Evolutionary conservation across 768 basidiomycete genomes (phyloP).

Genomic region (Boletus speciosus): DNA sequence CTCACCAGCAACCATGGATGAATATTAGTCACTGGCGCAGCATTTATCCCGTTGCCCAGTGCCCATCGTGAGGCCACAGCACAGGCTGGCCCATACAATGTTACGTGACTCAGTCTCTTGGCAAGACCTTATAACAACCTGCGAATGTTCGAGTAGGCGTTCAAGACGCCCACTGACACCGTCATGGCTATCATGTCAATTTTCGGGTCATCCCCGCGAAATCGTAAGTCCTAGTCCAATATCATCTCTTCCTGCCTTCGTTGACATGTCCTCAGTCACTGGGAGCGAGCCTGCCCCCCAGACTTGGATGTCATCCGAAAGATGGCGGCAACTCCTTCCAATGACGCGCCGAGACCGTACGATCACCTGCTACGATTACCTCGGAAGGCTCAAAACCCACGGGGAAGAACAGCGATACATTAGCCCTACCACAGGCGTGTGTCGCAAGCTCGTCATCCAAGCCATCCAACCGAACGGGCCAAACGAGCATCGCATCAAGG

Average conservation of each 20-base stretch:
- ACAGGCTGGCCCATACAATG: too few species aligned
- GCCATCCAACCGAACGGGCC: conserved; percentile 2
- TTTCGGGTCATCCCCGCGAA: background rate
- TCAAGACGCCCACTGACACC: background rate
- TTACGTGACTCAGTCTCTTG: too few species aligned
- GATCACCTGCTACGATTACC: conserved; percentile 7
- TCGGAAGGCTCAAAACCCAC: background rate
- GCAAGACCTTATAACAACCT: background rate
- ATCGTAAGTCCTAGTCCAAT: background rate
- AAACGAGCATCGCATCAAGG: conserved; percentile 2
- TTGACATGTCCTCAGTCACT: background rate
- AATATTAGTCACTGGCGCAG: too few species aligned
- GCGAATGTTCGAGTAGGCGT: background rate
- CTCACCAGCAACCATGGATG: too few species aligned
- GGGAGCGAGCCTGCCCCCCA: background rate
- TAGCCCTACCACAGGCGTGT: conserved; percentile 14
- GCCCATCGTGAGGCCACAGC: too few species aligned
- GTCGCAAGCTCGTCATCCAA: conserved; percentile 13
- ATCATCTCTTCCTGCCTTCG: background rate
- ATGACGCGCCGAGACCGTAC: background rate
- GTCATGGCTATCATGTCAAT: background rate
- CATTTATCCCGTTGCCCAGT: too few species aligned
- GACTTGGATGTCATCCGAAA: too few species aligned
- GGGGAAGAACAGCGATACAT: conserved; percentile 15
- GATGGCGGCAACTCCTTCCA: background rate